A percentile compares a stretch with the other conserved stretches of the same genome.
Conservation (phyloP, 1,284 basidiomycete species). For the Apiotrichum montevideense region DNA sequence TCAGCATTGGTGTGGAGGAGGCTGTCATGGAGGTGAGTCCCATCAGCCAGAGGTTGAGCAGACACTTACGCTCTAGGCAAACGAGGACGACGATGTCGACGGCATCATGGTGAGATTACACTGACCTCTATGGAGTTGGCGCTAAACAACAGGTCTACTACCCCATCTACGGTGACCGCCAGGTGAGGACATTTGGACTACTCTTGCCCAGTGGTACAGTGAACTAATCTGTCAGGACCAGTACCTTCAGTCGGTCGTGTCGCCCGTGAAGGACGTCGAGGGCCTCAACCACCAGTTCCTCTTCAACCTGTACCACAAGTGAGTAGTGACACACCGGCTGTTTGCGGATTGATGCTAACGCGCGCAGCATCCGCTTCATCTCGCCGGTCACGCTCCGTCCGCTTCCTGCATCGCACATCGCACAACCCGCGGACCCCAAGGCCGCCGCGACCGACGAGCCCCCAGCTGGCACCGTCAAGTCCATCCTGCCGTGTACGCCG, state of each 20-base stretch:
- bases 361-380: constrained; percentile 61
- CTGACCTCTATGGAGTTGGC: background rate
- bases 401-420: constrained; percentile 36
- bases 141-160: constrained; percentile 69
- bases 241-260: constrained; percentile 74
- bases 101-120: constrained; percentile 79
- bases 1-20: constrained; percentile 77
- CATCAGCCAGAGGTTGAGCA: no score
- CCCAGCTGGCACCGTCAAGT: constrained; percentile 52
- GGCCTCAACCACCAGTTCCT: constrained; percentile 93
- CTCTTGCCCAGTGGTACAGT: no score
- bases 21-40: constrained; percentile 67
- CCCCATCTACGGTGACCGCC: constrained; percentile 78
- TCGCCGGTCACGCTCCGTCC: constrained; percentile 46
- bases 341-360: background rate
- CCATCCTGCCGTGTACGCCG: constrained; percentile 93
- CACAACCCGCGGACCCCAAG: constrained; percentile 29
- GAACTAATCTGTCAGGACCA: constrained; percentile 61
- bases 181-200: constrained; percentile 47
- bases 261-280: constrained; percentile 94
- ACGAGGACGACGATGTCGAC: constrained; percentile 75
- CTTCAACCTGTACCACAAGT: constrained; percentile 97
- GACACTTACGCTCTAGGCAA: constrained; percentile 47
- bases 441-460: constrained; percentile 51
- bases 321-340: constrained; percentile 24